Evolutionary conservation across 2,329 filamentous ascomycete genomes (phyloP).

Genomic region (Epichloe sylvatica): DNA sequence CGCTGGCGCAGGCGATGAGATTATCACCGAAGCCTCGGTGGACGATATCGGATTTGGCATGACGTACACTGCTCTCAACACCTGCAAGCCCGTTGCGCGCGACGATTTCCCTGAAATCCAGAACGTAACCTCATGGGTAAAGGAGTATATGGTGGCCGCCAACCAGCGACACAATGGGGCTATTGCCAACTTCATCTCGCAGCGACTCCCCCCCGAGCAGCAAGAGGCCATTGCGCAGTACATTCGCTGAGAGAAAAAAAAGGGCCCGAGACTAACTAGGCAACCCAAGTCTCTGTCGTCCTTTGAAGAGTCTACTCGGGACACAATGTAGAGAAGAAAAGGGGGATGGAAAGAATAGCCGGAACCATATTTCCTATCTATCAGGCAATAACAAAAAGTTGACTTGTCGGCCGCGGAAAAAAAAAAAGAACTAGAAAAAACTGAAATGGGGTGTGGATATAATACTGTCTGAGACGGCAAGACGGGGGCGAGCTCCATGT

Average conservation of each 20-base stretch:
- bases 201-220: slow-evolving; percentile 55
- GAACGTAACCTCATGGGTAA: slow-evolving; percentile 74
- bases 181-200: slow-evolving; percentile 55
- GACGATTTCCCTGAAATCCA: slow-evolving; percentile 81
- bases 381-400: not conserved
- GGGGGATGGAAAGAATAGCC: not conserved
- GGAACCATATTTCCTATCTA: too few species aligned
- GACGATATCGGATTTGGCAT: slow-evolving; percentile 93
- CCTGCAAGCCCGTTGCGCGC: slow-evolving; percentile 57
- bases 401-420: not conserved
- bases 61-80: slow-evolving; percentile 86
- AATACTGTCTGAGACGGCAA: not conserved
- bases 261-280: not conserved
- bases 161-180: slow-evolving; percentile 59
- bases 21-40: slow-evolving; percentile 76
- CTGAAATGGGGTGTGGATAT: not conserved
- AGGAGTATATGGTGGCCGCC: slow-evolving; percentile 61
- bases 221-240: slow-evolving; percentile 39
- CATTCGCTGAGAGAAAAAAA: slow-evolving; percentile 22
- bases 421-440: too few species aligned
- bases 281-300: not conserved
- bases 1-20: slow-evolving; percentile 53
- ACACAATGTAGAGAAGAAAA: not conserved
- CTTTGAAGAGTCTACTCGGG: too few species aligned
- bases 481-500: too few species aligned